Evolutionary conservation across 805 yeast species (phyloP).

Genomic region (Wickerhamiella cacticola): DNA sequence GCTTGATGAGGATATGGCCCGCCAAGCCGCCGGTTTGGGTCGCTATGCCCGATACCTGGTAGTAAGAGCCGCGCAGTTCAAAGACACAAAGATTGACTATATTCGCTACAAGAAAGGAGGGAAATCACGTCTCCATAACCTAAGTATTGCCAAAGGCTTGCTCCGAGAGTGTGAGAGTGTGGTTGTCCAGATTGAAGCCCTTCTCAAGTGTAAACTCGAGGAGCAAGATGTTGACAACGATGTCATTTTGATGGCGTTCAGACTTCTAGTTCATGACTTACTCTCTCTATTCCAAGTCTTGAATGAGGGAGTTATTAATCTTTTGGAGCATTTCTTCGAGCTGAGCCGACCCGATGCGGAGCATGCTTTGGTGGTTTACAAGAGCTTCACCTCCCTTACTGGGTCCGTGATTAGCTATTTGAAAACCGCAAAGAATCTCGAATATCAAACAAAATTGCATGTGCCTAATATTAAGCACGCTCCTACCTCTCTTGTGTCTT

Average conservation of each 20-base stretch:
- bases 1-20: slow-evolving; percentile 28
- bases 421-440: slow-evolving; percentile 79
- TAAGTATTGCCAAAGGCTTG: slow-evolving; percentile 66
- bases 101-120: slow-evolving; percentile 45
- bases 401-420: slow-evolving; percentile 77
- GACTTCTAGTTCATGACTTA: slow-evolving; percentile 81
- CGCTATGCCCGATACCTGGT: slow-evolving; percentile 63
- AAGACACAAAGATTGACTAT: slow-evolving; percentile 55
- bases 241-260: slow-evolving; percentile 67
- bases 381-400: slow-evolving; percentile 73
- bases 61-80: slow-evolving; percentile 57
- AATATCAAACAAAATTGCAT: slow-evolving; percentile 72
- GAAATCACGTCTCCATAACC: slow-evolving; percentile 50
- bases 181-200: slow-evolving; percentile 63
- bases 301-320: slow-evolving; percentile 91
- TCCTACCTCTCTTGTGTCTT: slow-evolving; percentile 79
- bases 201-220: slow-evolving; percentile 60
- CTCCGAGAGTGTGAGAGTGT: slow-evolving; percentile 77
- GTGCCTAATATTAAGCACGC: slow-evolving; percentile 97
- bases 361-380: slow-evolving; percentile 72
- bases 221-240: slow-evolving; percentile 80
- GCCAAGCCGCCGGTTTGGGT: slow-evolving; percentile 34
- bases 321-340: slow-evolving; percentile 90
- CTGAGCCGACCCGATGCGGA: slow-evolving; percentile 79
- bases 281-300: slow-evolving; percentile 75